Percentiles rank a stretch among this genome's conserved stretches.
These are phyloP conservation scores for Amaranthus palmeri DNA, from an alignment of 148 eudicot species.

Conservation along the genomic window DNA sequence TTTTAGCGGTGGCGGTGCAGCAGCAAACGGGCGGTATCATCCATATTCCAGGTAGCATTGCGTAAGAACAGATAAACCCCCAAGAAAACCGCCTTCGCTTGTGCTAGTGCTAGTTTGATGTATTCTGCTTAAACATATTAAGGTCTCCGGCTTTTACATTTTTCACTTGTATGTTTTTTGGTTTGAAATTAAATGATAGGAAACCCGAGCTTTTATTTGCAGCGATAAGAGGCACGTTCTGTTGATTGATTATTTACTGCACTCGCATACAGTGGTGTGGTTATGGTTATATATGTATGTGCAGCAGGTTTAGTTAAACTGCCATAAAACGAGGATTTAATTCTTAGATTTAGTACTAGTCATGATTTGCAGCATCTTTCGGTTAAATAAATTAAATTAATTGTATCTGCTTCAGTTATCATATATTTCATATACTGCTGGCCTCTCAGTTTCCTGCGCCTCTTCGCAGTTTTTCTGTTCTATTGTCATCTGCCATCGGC, in stretches of 20 bases:
- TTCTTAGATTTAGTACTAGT: too few relatives aligned
- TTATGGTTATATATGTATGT: too few relatives aligned
- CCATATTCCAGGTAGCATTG: slow-evolving; percentile 37
- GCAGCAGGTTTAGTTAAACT: too few relatives aligned
- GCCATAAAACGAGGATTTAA: too few relatives aligned
- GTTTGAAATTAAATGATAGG: slow-evolving; percentile 9
- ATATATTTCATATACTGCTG: too few relatives aligned
- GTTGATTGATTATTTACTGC: slow-evolving; percentile 1
- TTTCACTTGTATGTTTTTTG: neutral
- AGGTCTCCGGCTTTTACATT: neutral
- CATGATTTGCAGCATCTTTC: too few relatives aligned
- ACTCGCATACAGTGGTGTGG: too few relatives aligned
- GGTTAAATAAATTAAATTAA: too few relatives aligned
- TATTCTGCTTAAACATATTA: slow-evolving; percentile 17
- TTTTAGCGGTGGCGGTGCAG: slow-evolving; percentile 31
- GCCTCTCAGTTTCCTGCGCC: too few relatives aligned
- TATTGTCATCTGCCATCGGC: too few relatives aligned
- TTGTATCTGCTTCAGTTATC: too few relatives aligned
- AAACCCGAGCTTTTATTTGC: slow-evolving; percentile 1
- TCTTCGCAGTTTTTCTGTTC: too few relatives aligned
- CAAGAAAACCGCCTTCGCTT: slow-evolving; percentile 1
- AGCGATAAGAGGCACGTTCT: slow-evolving; percentile 6
- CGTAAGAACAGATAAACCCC: neutral
- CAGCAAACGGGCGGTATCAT: slow-evolving; percentile 38
- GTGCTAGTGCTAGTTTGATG: slow-evolving; percentile 19